Base-by-base conservation (phyloP, 1,139 yeast genomes). In the Hansenula sp. region DNA sequence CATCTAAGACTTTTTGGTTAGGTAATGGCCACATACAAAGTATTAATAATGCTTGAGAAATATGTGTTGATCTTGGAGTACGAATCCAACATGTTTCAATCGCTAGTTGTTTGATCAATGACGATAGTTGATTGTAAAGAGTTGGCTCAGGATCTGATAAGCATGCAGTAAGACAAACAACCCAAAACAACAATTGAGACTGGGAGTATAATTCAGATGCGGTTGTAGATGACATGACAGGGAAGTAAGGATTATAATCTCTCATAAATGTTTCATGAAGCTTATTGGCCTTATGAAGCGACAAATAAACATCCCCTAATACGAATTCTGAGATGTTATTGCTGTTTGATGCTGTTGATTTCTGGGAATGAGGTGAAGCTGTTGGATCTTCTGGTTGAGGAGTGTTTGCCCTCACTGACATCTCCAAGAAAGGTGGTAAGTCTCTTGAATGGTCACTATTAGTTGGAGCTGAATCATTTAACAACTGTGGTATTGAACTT, bases 11-110 rank as follows among this genome's bases (percentile, higher is more conserved):
- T 55, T 89, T 90, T 59, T 86, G 94, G 56, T 89, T 89, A 0
- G 97, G 97, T 35, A 90, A 65, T 1, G 97, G 97, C 97, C 97
- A 90, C 27, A 80, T 79, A 17, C 94, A 80, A 31, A 90, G 69
- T 29, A 90, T 82, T 24, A 89, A 66, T 34, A 90, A 67, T 0
- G 96, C 95, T 59, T 90, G 97, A 11, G 90, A 88, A 28, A 89
- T 90, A 58, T 89, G 96, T 0, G 97, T 87, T 5, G 96, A 86
- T 55, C 97, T 71, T 3, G 97, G 96, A 0, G 97, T 89, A 46
- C 90, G 71, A 40, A 88, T 80, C 95, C 96, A 88, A 62, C 96
- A 88, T 0, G 95, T 87, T 56, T 87, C 95, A 45, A 88, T 87
- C 0, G 96, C 96, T 49, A 89, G 66, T 57, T 87, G 95, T 56